A percentile compares a stretch with the other conserved stretches of the same genome.
These are phyloP conservation scores for Rhodotorula paludigena DNA, from an alignment of 768 basidiomycete genomes.

Conservation along the genomic window DNA sequence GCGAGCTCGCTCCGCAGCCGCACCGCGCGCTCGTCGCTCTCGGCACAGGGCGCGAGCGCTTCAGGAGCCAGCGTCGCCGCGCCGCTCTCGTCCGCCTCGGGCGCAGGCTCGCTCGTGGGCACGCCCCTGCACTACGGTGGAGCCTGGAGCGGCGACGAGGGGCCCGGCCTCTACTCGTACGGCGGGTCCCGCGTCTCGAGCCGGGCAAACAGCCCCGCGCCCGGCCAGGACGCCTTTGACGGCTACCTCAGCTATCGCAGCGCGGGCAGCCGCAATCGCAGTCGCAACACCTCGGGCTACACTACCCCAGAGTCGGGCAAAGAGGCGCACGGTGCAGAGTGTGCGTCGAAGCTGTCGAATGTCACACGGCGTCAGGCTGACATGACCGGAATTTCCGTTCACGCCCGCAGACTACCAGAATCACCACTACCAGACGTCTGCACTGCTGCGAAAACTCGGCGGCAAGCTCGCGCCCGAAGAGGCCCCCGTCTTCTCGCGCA, in stretches of 20 bases:
- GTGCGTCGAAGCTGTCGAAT: conserved; percentile 15
- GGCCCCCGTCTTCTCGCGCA: conserved; percentile 28
- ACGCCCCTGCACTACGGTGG: background rate
- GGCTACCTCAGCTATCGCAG: conserved; percentile 23
- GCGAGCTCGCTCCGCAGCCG: conserved; percentile 2
- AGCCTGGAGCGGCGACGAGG: conserved; percentile 13
- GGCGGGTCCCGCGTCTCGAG: conserved; percentile 21
- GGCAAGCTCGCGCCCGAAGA: conserved; percentile 21
- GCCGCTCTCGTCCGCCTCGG: background rate
- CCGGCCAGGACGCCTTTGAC: conserved; percentile 9
- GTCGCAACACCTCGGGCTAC: conserved; percentile 10
- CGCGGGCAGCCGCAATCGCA: conserved; percentile 7
- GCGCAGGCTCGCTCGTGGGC: too few species aligned
- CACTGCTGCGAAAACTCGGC: conserved; percentile 32
- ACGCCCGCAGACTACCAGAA: conserved; percentile 11
- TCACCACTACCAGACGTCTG: conserved; percentile 28
- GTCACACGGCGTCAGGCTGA: background rate
- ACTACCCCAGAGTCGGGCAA: conserved; percentile 18
- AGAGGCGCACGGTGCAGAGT: conserved; percentile 25
- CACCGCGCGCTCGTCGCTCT: background rate
- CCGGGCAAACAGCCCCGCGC: conserved; percentile 17
- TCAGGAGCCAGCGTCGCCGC: background rate
- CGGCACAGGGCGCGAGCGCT: background rate
- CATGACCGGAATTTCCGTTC: too few species aligned
- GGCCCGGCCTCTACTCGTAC: background rate